A percentile compares a stretch with the other conserved stretches of the same genome.
Evolutionary conservation across 2,329 filamentous ascomycete genomes (phyloP).

Genomic region (Atkinsonella texensis): DNA sequence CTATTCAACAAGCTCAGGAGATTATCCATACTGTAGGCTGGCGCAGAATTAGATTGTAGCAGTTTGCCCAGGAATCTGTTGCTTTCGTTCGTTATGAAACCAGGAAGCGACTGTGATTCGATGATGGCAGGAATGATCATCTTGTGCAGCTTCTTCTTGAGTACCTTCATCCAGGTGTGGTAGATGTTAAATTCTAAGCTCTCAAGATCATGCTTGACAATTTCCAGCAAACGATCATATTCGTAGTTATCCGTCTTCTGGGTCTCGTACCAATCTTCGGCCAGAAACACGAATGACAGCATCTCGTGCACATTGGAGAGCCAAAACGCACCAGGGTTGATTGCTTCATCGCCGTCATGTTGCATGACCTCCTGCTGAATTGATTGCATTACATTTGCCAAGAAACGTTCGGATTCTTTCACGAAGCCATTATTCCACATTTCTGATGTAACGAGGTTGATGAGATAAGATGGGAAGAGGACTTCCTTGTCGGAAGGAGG

Average conservation of each 20-base stretch:
- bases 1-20: conserved; percentile 90
- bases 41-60: conserved; percentile 75
- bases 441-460: conserved; percentile 96
- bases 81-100: conserved; percentile 97
- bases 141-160: conserved; percentile 98
- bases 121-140: conserved; percentile 99
- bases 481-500: conserved; percentile 97
- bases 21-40: conserved; percentile 99
- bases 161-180: conserved; percentile 99
- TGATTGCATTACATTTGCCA: conserved; percentile 98
- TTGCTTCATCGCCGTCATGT: conserved; percentile 90
- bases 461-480: conserved; percentile 94
- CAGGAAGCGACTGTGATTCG: conserved; percentile 93
- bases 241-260: conserved; percentile 99
- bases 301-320: conserved; percentile 98
- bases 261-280: conserved; percentile 98
- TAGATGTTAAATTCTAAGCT: conserved; percentile 99
- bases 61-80: conserved; percentile 97
- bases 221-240: conserved; percentile 92
- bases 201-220: conserved; percentile 97
- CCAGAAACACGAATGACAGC: conserved; percentile 97
- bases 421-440: conserved; percentile 99
- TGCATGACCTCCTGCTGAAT: conserved; percentile 99
- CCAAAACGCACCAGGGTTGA: conserved; percentile 98
- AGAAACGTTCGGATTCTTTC: conserved; percentile 96